A percentile compares a stretch with the other conserved stretches of the same genome.
phyloP scores from a whole-genome alignment of 306 rosid genomes.

The Mimosa pudica region DNA sequence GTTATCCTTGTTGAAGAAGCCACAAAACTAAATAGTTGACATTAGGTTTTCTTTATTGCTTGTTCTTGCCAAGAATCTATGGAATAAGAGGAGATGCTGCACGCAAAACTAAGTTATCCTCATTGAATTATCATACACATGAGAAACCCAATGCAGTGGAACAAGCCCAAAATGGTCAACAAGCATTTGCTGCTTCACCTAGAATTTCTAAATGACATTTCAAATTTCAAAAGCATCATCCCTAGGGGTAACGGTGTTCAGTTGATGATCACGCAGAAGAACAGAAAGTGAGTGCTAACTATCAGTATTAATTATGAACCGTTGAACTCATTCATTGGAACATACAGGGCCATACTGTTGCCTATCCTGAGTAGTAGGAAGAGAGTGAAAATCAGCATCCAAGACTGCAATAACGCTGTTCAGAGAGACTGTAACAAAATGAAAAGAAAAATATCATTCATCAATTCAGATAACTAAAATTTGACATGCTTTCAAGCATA shows the following conservation, averaged over 20 bases:
- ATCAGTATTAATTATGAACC: slow-evolving; percentile 23
- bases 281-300: neutral
- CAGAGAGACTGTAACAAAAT: slow-evolving; percentile 75
- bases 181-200: slow-evolving; percentile 16
- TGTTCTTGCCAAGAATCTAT: neutral
- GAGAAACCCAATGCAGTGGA: neutral
- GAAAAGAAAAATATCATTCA: slow-evolving; percentile 31
- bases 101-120: neutral
- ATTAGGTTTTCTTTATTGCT: neutral
- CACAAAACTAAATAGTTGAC: no score
- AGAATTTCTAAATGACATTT: slow-evolving; percentile 15
- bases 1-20: neutral
- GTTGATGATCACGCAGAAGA: slow-evolving; percentile 5
- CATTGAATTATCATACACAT: neutral
- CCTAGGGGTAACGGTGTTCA: neutral
- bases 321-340: slow-evolving; percentile 42
- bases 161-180: neutral
- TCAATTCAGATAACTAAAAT: slow-evolving; percentile 30
- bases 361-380: slow-evolving; percentile 90
- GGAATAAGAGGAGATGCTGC: neutral
- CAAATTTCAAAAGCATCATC: slow-evolving; percentile 11
- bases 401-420: slow-evolving; percentile 95
- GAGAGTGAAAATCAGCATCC: slow-evolving; percentile 99
- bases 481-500: slow-evolving; percentile 5
- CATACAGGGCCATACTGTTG: slow-evolving; percentile 99